These are phyloP conservation scores for Phytophthora pluvialis DNA, from an alignment of 352 stramenopile genomes.

Conservation along the genomic window DNA sequence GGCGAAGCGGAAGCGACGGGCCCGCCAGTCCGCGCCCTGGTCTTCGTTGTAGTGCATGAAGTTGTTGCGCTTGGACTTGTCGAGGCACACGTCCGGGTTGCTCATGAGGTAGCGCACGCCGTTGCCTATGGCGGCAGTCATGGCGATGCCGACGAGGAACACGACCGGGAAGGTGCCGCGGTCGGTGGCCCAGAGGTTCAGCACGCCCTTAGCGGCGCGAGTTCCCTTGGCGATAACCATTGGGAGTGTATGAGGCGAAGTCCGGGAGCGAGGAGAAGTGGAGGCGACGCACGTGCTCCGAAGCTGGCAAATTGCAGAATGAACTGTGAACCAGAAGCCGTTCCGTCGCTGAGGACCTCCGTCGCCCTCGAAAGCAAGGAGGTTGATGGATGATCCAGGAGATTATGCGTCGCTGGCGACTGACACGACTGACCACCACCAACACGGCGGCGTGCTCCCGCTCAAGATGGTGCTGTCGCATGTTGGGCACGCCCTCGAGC, in stretches of 20 bases:
- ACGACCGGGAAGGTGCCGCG: slow-evolving; percentile 46
- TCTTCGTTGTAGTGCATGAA: slow-evolving; percentile 46
- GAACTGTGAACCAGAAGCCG: slow-evolving; percentile 10
- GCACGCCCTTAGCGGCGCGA: slow-evolving; percentile 41
- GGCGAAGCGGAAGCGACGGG: slow-evolving; percentile 52
- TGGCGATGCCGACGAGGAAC: slow-evolving; percentile 20
- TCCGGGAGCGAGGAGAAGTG: not conserved
- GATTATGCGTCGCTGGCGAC: slow-evolving; percentile 7
- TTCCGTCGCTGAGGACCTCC: not conserved
- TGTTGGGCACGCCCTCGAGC: not conserved
- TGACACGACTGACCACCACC: not conserved
- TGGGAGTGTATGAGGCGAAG: slow-evolving; percentile 5
- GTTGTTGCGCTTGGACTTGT: slow-evolving; percentile 54
- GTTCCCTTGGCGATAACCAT: slow-evolving; percentile 28
- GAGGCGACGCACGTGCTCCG: slow-evolving; percentile 2
- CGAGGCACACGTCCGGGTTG: slow-evolving; percentile 52
- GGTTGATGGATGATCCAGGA: slow-evolving; percentile 13
- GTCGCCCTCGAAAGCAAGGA: not conserved
- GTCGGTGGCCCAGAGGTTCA: slow-evolving; percentile 58
- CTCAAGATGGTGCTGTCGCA: slow-evolving; percentile 10
- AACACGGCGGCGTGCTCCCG: not conserved
- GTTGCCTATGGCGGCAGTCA: slow-evolving; percentile 24
- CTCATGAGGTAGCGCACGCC: slow-evolving; percentile 30
- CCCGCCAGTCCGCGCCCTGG: slow-evolving; percentile 42
- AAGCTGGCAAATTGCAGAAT: slow-evolving; percentile 19